Base-by-base conservation (phyloP, 257 asterid genomes). In the Solanum peruvianum region DNA sequence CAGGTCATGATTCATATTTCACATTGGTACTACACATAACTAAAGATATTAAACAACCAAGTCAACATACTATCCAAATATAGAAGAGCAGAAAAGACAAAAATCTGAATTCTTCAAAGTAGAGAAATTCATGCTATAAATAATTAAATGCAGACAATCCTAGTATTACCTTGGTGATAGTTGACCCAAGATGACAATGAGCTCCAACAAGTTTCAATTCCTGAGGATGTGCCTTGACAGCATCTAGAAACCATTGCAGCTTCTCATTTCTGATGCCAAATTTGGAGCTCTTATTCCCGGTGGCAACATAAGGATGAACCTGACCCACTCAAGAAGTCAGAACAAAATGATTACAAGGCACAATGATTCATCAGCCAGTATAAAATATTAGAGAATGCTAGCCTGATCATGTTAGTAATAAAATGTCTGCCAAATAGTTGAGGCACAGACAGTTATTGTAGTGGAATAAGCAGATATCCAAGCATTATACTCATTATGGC, bases 301-400 rank as follows among this genome's bases (percentile, higher is more conserved):
- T 95, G 72, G 99, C 98, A 93, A 97, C 98, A 82, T 97, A 95
- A 56, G 98, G 98, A 92, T 97, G 99, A 70, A 97, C 99, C 99
- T 97, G 89, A 72, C 80, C 84, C 67, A 85, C 72, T 56, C 67
- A 92, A 33, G 73, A 45, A 89, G 47, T 39, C 84, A 37, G 41
- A 60, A 49, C 31, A 18, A 13, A 75, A 21, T 71, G 39, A 47
- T 49, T 47, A 49, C 85, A 10, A 80, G 67, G 67, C 64, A 78
- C 13, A 8, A 7, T 44, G n/a, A 15, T 27, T 25, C 84, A 44
- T 44, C 41, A 78, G 41, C 41, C 84, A 45, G 39, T 25, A 27
- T 27, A 29, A 27, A 77, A 27, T 45, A 45, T 44, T 27, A 27
- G 16, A 9, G 11, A 27, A 45, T 45, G 13, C 47, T 27, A 33